Evolutionary conservation across 164 flowering plant species (phyloP), one percentile per base, ranked within the genome.

Genomic region (Tinospora cordifolia): DNA sequence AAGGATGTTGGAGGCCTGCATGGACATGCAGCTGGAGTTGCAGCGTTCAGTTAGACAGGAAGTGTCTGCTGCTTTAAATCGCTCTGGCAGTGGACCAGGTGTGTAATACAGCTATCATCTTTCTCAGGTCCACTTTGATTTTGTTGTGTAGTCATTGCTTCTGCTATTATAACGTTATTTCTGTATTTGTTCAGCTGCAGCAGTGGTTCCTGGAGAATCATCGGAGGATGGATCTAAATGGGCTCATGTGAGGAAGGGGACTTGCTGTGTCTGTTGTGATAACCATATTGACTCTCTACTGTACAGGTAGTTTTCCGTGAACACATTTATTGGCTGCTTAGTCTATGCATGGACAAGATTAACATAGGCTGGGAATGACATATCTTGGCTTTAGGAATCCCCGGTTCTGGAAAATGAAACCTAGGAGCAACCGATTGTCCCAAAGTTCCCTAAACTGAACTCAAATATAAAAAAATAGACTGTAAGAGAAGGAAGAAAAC

Each of bases 1-100:
- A 82, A 86, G 87, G 76, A 90, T 88, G 97, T 83, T 95, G 69
- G 99, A 91, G 73, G 83, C 94, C 30, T 95, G 99, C 85, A 95
- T 95, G 93, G 94, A 95, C 67, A 90, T 92, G 98, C 99, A 95
- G 75, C 86, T 95, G 21, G 99, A 95, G 89, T 77, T 95, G 83
- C 99, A 92, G 75, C 94, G 99, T 26, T 86, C 97, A 11, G 86
- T 95, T 36, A 81, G 89, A 68, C 98, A 91, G 72, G 97, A 92
- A 78, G 91, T 92, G 38, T 90, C 98, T 62, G 90, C 96, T 24
- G 98, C 99, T 67, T 71, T 95, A 58, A 92, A 91, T 76, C 86
- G 94, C 36, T 69, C 89, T 13, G 62, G 80, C 66, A 75, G 76
- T 60, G 78, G 87, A 76, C 74, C 73, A 84, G 97, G 98, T 88